phyloP scores from a whole-genome alignment of 2,329 filamentous ascomycete genomes.

The Aspergillus ruber region DNA sequence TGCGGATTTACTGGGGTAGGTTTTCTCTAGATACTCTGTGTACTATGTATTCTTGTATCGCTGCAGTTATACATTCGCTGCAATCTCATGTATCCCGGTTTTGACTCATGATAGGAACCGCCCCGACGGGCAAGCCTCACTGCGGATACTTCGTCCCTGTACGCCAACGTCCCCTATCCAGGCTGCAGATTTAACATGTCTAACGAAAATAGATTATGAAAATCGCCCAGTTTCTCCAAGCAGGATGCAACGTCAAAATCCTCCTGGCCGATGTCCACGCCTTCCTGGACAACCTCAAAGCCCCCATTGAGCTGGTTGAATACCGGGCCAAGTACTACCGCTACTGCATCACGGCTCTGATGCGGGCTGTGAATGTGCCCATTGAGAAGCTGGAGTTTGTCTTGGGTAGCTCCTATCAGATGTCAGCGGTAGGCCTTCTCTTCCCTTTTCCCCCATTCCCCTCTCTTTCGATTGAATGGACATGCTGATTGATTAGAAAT shows the following conservation, averaged over 20 bases:
- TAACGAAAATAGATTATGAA: constrained; percentile 42
- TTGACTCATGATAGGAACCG: constrained; percentile 42
- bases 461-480: background rate
- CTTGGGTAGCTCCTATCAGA: constrained; percentile 75
- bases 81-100: background rate
- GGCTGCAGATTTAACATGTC: background rate
- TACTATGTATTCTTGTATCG: background rate
- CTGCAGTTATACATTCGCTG: background rate
- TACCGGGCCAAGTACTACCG: constrained; percentile 78
- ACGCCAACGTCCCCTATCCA: background rate
- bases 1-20: constrained; percentile 23
- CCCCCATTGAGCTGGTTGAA: constrained; percentile 78
- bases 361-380: constrained; percentile 69
- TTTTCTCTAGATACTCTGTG: background rate
- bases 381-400: constrained; percentile 75
- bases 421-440: background rate
- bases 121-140: constrained; percentile 81
- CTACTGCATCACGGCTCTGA: constrained; percentile 63
- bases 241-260: constrained; percentile 74
- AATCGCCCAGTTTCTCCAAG: constrained; percentile 76
- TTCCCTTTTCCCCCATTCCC: background rate
- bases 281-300: constrained; percentile 52
- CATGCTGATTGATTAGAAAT: constrained; percentile 49
- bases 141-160: constrained; percentile 64
- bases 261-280: constrained; percentile 61